Evolutionary conservation across 352 stramenopile species (phyloP).

Genomic region (Globisporangium sylvaticum): DNA sequence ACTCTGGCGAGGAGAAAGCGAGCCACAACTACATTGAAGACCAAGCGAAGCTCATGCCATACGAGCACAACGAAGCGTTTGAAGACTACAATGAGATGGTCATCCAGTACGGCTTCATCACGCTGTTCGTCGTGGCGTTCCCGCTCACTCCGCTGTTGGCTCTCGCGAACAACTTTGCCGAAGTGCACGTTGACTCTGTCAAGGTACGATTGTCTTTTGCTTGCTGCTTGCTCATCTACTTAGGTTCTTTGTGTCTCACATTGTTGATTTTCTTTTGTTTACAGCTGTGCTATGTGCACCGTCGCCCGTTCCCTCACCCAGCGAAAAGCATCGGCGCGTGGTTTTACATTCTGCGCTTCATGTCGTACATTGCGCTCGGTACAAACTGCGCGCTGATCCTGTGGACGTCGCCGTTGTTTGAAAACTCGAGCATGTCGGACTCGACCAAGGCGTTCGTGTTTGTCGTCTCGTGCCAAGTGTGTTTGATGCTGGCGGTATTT

Average conservation of each 20-base stretch:
- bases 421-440: slow-evolving; percentile 27
- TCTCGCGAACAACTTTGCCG: slow-evolving; percentile 88
- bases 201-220: slow-evolving; percentile 29
- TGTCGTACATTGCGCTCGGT: slow-evolving; percentile 74
- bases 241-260: neutral
- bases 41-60: slow-evolving; percentile 74
- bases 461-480: slow-evolving; percentile 68
- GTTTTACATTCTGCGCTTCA: slow-evolving; percentile 82
- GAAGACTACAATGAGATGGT: slow-evolving; percentile 91
- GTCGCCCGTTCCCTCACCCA: slow-evolving; percentile 70
- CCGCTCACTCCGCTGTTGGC: slow-evolving; percentile 90
- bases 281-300: slow-evolving; percentile 62
- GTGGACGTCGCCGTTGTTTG: slow-evolving; percentile 77
- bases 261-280: neutral
- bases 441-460: slow-evolving; percentile 61
- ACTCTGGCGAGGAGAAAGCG: slow-evolving; percentile 26
- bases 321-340: slow-evolving; percentile 91
- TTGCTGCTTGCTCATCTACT: neutral
- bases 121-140: slow-evolving; percentile 92
- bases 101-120: slow-evolving; percentile 95
- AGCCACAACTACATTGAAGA: slow-evolving; percentile 83
- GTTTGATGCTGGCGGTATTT: slow-evolving; percentile 52
- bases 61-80: slow-evolving; percentile 81
- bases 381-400: slow-evolving; percentile 79
- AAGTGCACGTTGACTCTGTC: slow-evolving; percentile 87